Base-by-base conservation (phyloP, 2,329 filamentous ascomycete species). In the Fusarium tupiense region DNA sequence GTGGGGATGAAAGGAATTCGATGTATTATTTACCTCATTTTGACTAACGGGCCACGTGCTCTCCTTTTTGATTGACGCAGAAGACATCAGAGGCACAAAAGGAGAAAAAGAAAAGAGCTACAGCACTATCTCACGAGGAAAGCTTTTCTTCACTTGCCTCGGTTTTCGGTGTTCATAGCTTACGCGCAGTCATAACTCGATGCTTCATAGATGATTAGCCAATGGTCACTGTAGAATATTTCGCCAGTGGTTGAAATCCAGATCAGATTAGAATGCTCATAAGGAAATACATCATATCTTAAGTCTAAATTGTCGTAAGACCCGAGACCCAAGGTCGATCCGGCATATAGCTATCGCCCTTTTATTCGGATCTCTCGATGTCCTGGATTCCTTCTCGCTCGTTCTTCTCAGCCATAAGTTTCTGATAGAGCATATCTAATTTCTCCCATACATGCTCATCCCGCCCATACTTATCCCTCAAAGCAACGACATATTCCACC, bases 321-420 rank as follows among this genome's bases (percentile, higher is more conserved):
- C 4, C 10, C 29, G n/a, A 17, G 29, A 19, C 20, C n/a, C 20
- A 31, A n/a, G 7, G 14, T 22, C 20, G 20, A 31, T 12, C 9
- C 5, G n/a, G 1, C 5, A 19, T 20, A 6, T 47, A 8, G 3
- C 9, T 29, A 11, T 37, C 5, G 31, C 14, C 5, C 6, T 26
- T 38, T 40, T 8, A 41, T 56, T 17, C 24, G 5, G 7, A 5
- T 10, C 16, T 5, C 20, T 19, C 2, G 1, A 12, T 10, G 17
- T 17, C 11, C 12, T 17, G 9, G 0, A 2, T 9, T 20, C 1
- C 2, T 17, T 31, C 26, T 40, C 6, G 2, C 3, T 17, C 20
- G 0, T n/a, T 38, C 16, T 44, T 43, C 20, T 62, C 38, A 6
- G 31, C 20, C 16, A 24, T 8, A 20, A 62, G 24, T 12, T 44